A percentile compares a stretch with the other conserved stretches of the same genome.
Evolutionary conservation across 225 moss, liverwort and hornwort species (phyloP).

Genomic region (Lunularia cruciata): DNA sequence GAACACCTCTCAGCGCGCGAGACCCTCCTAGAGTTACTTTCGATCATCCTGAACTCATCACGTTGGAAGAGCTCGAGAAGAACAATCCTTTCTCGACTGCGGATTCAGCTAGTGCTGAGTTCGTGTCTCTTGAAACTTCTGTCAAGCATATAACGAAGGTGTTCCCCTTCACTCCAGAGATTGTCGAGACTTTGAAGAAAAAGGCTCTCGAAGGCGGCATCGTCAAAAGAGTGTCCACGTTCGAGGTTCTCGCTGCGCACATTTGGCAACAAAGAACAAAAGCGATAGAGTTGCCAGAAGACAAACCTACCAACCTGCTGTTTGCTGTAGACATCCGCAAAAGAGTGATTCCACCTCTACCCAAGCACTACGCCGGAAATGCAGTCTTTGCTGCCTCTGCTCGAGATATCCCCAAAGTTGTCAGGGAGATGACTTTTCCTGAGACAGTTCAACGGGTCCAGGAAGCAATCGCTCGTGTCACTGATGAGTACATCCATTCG

Average conservation of each 20-base stretch:
- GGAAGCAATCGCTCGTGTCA: conserved; percentile 52
- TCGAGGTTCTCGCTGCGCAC: conserved; percentile 62
- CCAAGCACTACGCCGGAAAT: conserved; percentile 59
- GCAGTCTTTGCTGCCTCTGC: conserved; percentile 64
- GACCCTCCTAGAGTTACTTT: conserved; percentile 51
- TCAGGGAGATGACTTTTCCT: conserved; percentile 38
- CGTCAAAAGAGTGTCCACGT: conserved; percentile 59
- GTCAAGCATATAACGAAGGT: conserved; percentile 49
- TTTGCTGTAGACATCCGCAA: conserved; percentile 69
- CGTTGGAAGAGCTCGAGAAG: conserved; percentile 17
- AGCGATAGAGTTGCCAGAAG: conserved; percentile 44
- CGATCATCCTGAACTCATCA: conserved; percentile 62
- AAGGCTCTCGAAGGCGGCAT: conserved; percentile 42
- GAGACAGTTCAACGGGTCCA: conserved; percentile 59
- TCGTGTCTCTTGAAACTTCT: conserved; percentile 47
- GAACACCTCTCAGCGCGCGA: conserved; percentile 52
- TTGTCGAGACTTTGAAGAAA: conserved; percentile 44
- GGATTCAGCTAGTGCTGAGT: conserved; percentile 44
- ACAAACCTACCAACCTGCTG: conserved; percentile 44
- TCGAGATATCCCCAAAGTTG: conserved; percentile 46
- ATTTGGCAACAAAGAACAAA: conserved; percentile 64
- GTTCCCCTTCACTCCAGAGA: conserved; percentile 44
- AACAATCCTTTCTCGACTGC: conserved; percentile 52
- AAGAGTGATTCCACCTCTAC: conserved; percentile 56
- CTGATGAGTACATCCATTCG: conserved; percentile 51